Conservation (phyloP, 2,329 filamentous ascomycete species). For the Tolypocladium endophyticum region DNA sequence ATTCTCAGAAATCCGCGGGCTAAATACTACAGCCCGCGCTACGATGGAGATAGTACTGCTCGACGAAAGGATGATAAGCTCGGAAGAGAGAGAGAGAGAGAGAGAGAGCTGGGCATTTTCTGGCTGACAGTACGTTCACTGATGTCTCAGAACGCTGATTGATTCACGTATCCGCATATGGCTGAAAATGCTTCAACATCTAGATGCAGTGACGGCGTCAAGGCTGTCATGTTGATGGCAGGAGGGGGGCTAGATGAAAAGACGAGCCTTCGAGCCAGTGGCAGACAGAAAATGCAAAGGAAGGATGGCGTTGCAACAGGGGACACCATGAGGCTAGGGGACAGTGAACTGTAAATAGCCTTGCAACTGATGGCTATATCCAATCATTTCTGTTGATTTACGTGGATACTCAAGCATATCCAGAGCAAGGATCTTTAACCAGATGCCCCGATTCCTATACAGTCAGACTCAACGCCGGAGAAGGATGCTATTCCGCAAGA, state of each 20-base stretch:
- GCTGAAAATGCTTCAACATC: neutral
- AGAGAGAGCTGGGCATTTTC: neutral
- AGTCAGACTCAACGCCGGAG: neutral
- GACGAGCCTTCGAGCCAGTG: neutral
- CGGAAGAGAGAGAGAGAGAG: neutral
- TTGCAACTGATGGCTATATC: neutral
- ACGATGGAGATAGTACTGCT: neutral
- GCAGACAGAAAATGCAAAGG: neutral
- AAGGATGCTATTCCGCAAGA: no score
- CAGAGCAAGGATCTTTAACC: neutral
- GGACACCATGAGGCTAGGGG: neutral
- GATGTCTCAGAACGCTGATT: neutral
- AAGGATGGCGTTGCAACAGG: neutral
- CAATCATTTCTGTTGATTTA: neutral
- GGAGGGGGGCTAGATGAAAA: neutral
- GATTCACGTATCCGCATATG: neutral
- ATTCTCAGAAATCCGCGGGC: neutral
- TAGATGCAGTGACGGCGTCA: neutral
- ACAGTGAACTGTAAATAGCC: neutral
- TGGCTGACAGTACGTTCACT: neutral
- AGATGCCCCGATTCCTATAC: neutral
- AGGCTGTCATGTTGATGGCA: neutral
- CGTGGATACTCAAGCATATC: neutral
- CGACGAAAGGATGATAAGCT: neutral
- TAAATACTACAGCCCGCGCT: neutral